phyloP scores from a whole-genome alignment of 805 yeast species.

The Alloascoidea africana region DNA sequence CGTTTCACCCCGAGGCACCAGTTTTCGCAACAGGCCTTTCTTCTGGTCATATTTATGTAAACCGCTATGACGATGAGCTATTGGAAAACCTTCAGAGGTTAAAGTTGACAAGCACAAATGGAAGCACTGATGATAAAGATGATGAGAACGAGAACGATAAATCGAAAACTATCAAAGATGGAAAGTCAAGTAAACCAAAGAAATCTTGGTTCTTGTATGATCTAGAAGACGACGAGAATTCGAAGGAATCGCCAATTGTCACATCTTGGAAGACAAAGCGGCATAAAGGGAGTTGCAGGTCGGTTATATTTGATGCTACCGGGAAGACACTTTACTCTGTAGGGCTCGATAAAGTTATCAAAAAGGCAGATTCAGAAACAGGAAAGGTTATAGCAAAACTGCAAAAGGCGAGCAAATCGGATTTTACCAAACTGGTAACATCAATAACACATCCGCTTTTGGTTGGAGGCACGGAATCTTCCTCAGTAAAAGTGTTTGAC shows the following conservation, averaged over 20 bases:
- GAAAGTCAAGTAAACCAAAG: conserved; percentile 5
- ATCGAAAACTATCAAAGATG: conserved; percentile 16
- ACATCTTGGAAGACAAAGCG: conserved; percentile 72
- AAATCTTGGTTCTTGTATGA: conserved; percentile 7
- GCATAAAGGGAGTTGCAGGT: conserved; percentile 80
- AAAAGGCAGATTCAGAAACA: conserved; percentile 51
- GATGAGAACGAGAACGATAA: too few species aligned
- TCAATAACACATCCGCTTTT: conserved; percentile 25
- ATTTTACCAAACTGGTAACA: conserved; percentile 20
- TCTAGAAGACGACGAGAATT: conserved; percentile 13
- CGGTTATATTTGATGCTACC: conserved; percentile 46
- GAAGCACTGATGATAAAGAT: too few species aligned
- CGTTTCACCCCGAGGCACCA: conserved; percentile 64
- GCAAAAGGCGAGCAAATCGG: conserved; percentile 9
- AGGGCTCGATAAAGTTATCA: conserved; percentile 71
- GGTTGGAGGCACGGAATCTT: conserved; percentile 29
- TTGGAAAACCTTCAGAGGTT: conserved; percentile 18
- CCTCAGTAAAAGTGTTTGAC: conserved; percentile 29
- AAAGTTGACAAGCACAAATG: too few species aligned
- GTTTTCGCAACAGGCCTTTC: conserved; percentile 61
- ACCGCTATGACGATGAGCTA: conserved; percentile 35
- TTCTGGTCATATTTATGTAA: conserved; percentile 58
- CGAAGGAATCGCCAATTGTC: conserved; percentile 16
- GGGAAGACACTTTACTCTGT: conserved; percentile 46
- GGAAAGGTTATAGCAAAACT: conserved; percentile 64